These are phyloP conservation scores for Nakataea oryzae DNA, from an alignment of 2,329 filamentous ascomycete species.

Conservation along the genomic window DNA sequence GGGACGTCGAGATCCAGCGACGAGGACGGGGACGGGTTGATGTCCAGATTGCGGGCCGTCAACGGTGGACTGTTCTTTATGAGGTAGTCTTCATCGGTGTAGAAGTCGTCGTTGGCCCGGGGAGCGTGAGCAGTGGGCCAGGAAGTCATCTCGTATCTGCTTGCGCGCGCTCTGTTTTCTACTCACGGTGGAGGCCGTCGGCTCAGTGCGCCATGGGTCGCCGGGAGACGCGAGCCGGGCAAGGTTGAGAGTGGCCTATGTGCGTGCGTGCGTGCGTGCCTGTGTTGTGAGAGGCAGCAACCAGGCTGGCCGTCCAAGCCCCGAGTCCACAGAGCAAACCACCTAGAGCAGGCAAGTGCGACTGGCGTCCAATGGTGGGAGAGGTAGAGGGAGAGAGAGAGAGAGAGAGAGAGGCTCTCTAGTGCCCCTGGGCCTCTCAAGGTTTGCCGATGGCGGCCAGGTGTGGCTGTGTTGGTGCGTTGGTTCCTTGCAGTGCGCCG, in stretches of 20 bases:
- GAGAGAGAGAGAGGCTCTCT: too few species aligned
- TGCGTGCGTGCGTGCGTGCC: too few species aligned
- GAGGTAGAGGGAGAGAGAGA: too few species aligned
- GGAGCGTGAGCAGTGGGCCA: constrained; percentile 18
- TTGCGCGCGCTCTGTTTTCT: constrained; percentile 11
- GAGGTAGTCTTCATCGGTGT: constrained; percentile 32
- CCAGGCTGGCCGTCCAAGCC: background rate
- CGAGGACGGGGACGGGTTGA: background rate
- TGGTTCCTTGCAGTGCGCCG: background rate
- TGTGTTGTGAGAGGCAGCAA: background rate
- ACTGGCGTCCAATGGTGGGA: background rate
- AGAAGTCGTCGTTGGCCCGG: constrained; percentile 19
- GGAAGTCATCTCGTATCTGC: constrained; percentile 27
- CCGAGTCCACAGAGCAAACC: background rate
- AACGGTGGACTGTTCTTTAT: constrained; percentile 28
- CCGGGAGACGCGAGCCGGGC: background rate
- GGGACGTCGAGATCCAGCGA: constrained; percentile 1
- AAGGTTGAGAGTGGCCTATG: background rate
- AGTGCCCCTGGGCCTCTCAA: background rate
- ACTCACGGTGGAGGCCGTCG: constrained; percentile 2
- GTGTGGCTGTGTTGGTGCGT: background rate
- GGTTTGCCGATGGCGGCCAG: too few species aligned
- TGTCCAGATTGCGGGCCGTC: background rate
- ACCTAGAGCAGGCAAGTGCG: background rate
- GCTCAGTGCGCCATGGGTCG: constrained; percentile 20